Evolutionary conservation across 306 rosid species (phyloP).

Genomic region (Trifolium repens): DNA sequence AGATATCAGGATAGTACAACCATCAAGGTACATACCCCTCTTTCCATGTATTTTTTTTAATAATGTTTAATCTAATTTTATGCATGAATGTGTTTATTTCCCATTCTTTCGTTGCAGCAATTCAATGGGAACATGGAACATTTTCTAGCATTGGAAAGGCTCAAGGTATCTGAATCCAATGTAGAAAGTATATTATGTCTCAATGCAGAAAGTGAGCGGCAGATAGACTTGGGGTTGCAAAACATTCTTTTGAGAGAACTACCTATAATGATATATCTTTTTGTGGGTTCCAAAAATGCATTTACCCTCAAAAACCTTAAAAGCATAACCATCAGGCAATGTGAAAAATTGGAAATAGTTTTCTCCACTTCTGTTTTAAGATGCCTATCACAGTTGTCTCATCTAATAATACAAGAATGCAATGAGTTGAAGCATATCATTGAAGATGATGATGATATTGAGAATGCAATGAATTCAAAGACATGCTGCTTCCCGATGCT

Average conservation of each 20-base stretch:
- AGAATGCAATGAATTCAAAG: not conserved
- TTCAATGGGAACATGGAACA: not conserved
- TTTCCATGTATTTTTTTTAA: not conserved
- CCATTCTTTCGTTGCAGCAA: too few relatives aligned
- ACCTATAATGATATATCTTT: not conserved
- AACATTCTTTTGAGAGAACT: too few relatives aligned
- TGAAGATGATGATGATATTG: conserved; percentile 17
- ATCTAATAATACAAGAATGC: not conserved
- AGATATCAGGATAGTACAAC: too few relatives aligned
- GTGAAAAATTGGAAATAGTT: not conserved
- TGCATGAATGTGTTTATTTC: too few relatives aligned
- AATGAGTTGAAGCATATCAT: conserved; percentile 18
- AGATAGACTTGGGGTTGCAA: too few relatives aligned
- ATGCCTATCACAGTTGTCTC: not conserved
- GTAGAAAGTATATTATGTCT: not conserved
- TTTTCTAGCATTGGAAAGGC: not conserved
- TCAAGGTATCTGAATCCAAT: not conserved
- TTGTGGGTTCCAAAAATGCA: not conserved
- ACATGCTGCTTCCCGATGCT: conserved; percentile 23
- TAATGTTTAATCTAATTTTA: too few relatives aligned
- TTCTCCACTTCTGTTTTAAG: not conserved
- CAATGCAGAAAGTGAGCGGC: too few relatives aligned
- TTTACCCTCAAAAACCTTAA: not conserved
- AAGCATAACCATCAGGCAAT: fast-evolving
- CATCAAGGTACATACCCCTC: not conserved